These are phyloP conservation scores for Cladosporium colombiae DNA, from an alignment of 2,329 filamentous ascomycete genomes.

Conservation along the genomic window DNA sequence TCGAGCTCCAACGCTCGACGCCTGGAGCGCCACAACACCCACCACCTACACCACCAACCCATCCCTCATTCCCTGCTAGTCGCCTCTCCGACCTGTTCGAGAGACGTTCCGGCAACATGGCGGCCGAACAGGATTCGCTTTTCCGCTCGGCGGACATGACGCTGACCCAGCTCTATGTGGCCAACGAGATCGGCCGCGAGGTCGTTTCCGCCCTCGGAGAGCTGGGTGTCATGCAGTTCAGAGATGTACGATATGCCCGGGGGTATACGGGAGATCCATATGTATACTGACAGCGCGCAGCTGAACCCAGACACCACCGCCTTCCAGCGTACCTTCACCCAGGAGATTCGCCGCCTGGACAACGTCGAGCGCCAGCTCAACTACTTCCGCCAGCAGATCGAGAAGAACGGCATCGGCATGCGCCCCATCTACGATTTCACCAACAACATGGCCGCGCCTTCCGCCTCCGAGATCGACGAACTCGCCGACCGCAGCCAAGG, in stretches of 20 bases:
- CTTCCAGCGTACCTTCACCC: constrained; percentile 96
- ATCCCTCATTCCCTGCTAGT: constrained; percentile 3
- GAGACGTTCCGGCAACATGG: constrained; percentile 47
- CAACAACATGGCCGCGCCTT: constrained; percentile 77
- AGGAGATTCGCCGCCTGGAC: constrained; percentile 94
- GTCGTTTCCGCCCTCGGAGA: constrained; percentile 95
- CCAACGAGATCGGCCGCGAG: constrained; percentile 97
- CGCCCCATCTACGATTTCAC: constrained; percentile 89
- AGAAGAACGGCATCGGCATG: constrained; percentile 83
- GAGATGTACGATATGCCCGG: constrained; percentile 69
- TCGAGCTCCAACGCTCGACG: constrained; percentile 4
- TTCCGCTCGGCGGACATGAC: constrained; percentile 99
- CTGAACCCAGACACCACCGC: constrained; percentile 90
- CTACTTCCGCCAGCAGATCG: constrained; percentile 95
- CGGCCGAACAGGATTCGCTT: constrained; percentile 76
- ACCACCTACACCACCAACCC: constrained; percentile 4
- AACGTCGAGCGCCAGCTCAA: constrained; percentile 97
- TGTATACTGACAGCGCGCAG: constrained; percentile 49
- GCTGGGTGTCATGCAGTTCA: constrained; percentile 93
- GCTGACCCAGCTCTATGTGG: constrained; percentile 99
- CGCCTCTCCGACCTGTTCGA: constrained; percentile 12
- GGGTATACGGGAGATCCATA: not conserved
- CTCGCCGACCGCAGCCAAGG: constrained; percentile 88
- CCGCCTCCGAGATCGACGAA: constrained; percentile 94
- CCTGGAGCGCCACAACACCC: constrained; percentile 5